A percentile compares a stretch with the other conserved stretches of the same genome.
Conservation (phyloP, 257 asterid genomes). For the Verbena officinalis region DNA sequence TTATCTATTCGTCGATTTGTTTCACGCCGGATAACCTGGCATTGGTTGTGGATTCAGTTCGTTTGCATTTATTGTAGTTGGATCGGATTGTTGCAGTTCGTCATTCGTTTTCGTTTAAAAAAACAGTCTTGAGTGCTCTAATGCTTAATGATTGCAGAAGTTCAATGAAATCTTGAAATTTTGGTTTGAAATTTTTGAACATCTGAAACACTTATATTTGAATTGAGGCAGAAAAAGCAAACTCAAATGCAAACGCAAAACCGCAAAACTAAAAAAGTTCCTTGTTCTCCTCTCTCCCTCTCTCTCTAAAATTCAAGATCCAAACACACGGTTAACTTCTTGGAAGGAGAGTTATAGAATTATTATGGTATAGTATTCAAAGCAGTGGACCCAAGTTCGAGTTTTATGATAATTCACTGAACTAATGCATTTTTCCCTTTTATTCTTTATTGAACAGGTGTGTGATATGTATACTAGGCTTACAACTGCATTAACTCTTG, state of each 20-base stretch:
- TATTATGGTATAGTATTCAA: conserved; percentile 2
- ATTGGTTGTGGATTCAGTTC: background rate
- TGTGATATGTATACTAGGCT: no score
- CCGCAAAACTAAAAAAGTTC: no score
- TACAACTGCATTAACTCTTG: no score
- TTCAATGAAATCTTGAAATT: background rate
- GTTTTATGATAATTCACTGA: conserved; percentile 12
- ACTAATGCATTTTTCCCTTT: conserved; percentile 22
- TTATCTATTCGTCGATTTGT: background rate
- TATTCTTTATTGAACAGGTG: conserved; percentile 49
- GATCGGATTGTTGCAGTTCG: conserved; percentile 5
- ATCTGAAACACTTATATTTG: background rate
- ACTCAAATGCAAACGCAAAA: no score
- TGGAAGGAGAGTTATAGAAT: background rate
- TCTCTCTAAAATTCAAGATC: no score
- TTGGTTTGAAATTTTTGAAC: no score
- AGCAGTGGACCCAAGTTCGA: background rate
- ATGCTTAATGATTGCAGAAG: conserved; percentile 3
- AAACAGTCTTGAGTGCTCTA: background rate
- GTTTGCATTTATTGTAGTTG: conserved; percentile 13
- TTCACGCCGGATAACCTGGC: background rate
- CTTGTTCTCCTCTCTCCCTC: no score
- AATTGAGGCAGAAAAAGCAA: no score
- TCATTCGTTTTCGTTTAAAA: background rate
- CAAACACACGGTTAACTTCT: background rate